These are phyloP conservation scores for Aspergillus calidoustus DNA, from an alignment of 2,329 filamentous ascomycete species.

Conservation along the genomic window DNA sequence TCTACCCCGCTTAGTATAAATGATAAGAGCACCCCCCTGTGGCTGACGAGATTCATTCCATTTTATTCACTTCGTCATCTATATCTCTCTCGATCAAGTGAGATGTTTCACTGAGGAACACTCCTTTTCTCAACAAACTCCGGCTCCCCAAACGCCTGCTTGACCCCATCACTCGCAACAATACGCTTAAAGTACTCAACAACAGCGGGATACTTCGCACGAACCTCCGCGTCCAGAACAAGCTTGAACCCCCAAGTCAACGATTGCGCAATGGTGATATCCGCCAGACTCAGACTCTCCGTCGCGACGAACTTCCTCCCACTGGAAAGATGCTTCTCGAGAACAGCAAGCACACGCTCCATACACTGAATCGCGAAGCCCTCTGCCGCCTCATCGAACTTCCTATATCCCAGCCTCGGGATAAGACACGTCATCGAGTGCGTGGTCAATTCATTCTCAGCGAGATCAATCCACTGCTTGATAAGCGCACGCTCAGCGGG, in stretches of 20 bases:
- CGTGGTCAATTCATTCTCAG: conserved; percentile 37
- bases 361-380: conserved; percentile 22
- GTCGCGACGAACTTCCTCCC: conserved; percentile 28
- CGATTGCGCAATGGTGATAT: conserved; percentile 31
- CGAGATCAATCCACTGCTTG: conserved; percentile 53
- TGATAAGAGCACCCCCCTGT: too few species aligned
- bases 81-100: too few species aligned
- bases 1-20: neutral
- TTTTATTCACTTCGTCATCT: too few species aligned
- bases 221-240: conserved; percentile 33
- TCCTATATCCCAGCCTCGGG: conserved; percentile 26
- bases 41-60: too few species aligned
- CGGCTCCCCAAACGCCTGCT: conserved; percentile 18
- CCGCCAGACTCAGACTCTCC: conserved; percentile 33
- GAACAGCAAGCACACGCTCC: conserved; percentile 23
- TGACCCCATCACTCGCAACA: conserved; percentile 7
- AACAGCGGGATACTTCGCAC: conserved; percentile 28
- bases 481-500: conserved; percentile 48
- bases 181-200: conserved; percentile 27
- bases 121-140: conserved; percentile 18
- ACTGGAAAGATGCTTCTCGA: conserved; percentile 29
- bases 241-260: conserved; percentile 33
- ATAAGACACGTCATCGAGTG: conserved; percentile 24
- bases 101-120: neutral
- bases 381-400: conserved; percentile 31